phyloP scores from a whole-genome alignment of 2,329 filamentous ascomycete species.

The Monosporascus sp. region DNA sequence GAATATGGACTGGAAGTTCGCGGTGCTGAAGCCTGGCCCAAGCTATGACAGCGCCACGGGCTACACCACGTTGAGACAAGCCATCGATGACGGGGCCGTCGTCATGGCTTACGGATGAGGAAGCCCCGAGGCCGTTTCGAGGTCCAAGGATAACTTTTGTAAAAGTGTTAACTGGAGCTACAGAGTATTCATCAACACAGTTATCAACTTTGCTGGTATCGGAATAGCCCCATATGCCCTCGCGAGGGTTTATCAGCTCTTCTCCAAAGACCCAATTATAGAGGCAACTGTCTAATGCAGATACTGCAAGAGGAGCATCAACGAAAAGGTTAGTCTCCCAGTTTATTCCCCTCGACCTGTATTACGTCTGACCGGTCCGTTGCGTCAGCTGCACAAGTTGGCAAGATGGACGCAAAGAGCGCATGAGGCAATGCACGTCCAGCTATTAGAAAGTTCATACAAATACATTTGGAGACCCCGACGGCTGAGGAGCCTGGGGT shows the following conservation, averaged over 20 bases:
- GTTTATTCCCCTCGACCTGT: not conserved
- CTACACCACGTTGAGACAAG: constrained; percentile 67
- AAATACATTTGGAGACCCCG: not conserved
- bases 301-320: constrained; percentile 47
- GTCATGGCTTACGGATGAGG: constrained; percentile 65
- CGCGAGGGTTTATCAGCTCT: constrained; percentile 55
- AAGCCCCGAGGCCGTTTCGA: not conserved
- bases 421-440: constrained; percentile 14
- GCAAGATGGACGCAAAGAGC: constrained; percentile 49
- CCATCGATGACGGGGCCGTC: constrained; percentile 64
- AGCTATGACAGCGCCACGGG: constrained; percentile 45
- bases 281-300: constrained; percentile 64
- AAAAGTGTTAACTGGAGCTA: not conserved
- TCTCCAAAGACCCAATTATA: constrained; percentile 62
- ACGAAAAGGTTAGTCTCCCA: constrained; percentile 18
- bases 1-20: constrained; percentile 71
- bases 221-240: constrained; percentile 61
- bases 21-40: constrained; percentile 54
- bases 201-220: constrained; percentile 61
- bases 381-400: constrained; percentile 54
- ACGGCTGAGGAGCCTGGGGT: not conserved
- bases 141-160: not conserved
- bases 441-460: not conserved
- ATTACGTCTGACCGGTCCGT: constrained; percentile 21
- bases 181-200: constrained; percentile 56